Conservation (phyloP, 192 early-diverging fungal species). For the Mortierella hygrophila region DNA sequence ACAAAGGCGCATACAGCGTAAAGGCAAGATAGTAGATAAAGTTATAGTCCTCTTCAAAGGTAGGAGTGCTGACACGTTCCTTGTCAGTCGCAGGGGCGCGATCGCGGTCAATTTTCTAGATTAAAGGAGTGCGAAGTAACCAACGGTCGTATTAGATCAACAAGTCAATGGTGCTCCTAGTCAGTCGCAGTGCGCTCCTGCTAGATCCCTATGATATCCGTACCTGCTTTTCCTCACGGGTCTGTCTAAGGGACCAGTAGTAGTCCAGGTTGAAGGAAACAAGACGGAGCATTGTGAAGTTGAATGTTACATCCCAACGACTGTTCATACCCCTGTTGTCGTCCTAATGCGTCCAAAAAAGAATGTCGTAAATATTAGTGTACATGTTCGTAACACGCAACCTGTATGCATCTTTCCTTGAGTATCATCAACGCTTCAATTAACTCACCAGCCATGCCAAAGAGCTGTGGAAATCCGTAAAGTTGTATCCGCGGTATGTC, state of each 20-base stretch:
- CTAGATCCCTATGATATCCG: constrained; percentile 1
- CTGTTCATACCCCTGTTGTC: constrained; percentile 73
- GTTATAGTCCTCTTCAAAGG: constrained; percentile 77
- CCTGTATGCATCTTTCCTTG: neutral
- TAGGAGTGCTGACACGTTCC: constrained; percentile 70
- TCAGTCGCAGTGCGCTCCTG: neutral
- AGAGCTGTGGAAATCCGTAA: constrained; percentile 58
- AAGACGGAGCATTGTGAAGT: constrained; percentile 90
- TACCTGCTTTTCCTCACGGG: constrained; percentile 5
- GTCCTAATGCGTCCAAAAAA: constrained; percentile 64
- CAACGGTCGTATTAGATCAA: neutral
- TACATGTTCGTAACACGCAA: neutral
- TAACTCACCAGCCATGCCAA: constrained; percentile 74
- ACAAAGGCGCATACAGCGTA: constrained; percentile 91
- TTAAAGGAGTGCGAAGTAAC: neutral
- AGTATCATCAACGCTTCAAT: neutral
- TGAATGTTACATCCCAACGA: constrained; percentile 93
- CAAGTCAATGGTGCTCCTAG: neutral
- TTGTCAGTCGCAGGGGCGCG: constrained; percentile 61
- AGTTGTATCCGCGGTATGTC: constrained; percentile 79
- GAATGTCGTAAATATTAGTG: neutral
- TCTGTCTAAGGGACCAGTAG: constrained; percentile 74
- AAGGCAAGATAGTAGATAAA: constrained; percentile 84
- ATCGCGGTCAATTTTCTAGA: constrained; percentile 59
- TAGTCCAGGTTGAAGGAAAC: constrained; percentile 96